Conservation (phyloP, 352 stramenopile genomes). For the Phytophthora nicotianae region DNA sequence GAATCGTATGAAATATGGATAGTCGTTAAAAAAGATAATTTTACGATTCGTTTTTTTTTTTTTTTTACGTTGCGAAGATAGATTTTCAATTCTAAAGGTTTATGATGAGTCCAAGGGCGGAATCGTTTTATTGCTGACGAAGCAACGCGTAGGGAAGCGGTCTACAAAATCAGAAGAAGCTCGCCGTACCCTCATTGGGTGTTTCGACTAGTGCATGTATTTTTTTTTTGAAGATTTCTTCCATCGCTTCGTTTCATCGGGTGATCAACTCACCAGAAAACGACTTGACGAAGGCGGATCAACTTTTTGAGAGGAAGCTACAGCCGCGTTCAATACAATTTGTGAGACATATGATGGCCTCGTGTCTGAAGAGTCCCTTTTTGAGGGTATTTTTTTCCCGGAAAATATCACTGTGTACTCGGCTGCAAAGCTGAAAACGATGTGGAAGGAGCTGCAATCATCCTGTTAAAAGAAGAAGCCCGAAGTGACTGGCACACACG, state of each 20-base stretch:
- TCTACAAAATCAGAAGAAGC: not conserved
- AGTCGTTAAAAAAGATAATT: too few relatives aligned
- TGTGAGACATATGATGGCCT: not conserved
- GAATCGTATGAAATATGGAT: too few relatives aligned
- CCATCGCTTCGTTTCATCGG: not conserved
- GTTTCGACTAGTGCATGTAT: slow-evolving; percentile 10
- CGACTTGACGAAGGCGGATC: slow-evolving; percentile 3
- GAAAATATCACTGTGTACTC: not conserved
- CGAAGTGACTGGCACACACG: not conserved
- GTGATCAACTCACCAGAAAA: slow-evolving; percentile 4
- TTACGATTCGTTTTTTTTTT: too few relatives aligned
- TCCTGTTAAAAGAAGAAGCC: not conserved
- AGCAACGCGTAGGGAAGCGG: not conserved
- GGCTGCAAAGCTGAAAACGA: not conserved
- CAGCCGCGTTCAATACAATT: not conserved
- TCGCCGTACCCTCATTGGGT: not conserved
- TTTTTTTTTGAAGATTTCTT: slow-evolving; percentile 4
- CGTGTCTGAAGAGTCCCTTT: not conserved
- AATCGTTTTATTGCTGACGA: not conserved
- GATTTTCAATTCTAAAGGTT: not conserved
- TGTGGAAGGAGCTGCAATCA: slow-evolving; percentile 3
- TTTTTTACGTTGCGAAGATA: too few relatives aligned
- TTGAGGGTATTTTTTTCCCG: not conserved
- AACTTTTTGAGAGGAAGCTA: slow-evolving; percentile 4
- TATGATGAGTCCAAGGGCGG: slow-evolving; percentile 6